phyloP scores from a whole-genome alignment of 2,329 filamentous ascomycete species.

The Fusarium equiseti region DNA sequence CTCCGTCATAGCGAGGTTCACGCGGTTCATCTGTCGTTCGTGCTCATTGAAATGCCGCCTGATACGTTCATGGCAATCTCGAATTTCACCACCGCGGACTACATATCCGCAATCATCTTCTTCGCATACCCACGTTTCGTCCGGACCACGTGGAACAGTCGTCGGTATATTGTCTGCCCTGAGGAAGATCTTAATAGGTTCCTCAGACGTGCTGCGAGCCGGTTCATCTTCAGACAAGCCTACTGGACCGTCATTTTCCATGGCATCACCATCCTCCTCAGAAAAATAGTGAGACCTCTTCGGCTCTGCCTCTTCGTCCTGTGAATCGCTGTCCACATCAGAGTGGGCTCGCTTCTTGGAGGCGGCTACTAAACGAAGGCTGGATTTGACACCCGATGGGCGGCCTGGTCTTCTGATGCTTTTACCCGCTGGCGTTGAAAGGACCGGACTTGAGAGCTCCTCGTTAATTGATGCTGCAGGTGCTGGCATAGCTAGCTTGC shows the following conservation, averaged over 20 bases:
- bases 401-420: conserved; percentile 54
- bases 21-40: conserved; percentile 64
- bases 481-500: conserved; percentile 12
- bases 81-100: conserved; percentile 71
- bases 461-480: conserved; percentile 19
- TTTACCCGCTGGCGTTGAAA: conserved; percentile 49
- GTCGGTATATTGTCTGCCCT: conserved; percentile 64
- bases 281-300: conserved; percentile 54
- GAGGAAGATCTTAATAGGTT: conserved; percentile 59
- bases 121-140: conserved; percentile 75
- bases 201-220: conserved; percentile 23
- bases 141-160: conserved; percentile 64
- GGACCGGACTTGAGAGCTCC: conserved; percentile 34
- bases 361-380: conserved; percentile 56
- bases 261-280: conserved; percentile 50
- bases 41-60: conserved; percentile 71
- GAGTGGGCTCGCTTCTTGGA: conserved; percentile 60
- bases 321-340: conserved; percentile 55
- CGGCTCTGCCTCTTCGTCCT: conserved; percentile 51
- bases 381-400: conserved; percentile 59
- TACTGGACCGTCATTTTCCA: conserved; percentile 49
- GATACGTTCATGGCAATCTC: conserved; percentile 67
- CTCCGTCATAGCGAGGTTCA: conserved; percentile 67
- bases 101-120: conserved; percentile 73
- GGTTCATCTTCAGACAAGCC: conserved; percentile 41